A percentile compares a stretch with the other conserved stretches of the same genome.
Evolutionary conservation across 2,329 filamentous ascomycete genomes (phyloP).

Genomic region (Fusarium verticillioides): DNA sequence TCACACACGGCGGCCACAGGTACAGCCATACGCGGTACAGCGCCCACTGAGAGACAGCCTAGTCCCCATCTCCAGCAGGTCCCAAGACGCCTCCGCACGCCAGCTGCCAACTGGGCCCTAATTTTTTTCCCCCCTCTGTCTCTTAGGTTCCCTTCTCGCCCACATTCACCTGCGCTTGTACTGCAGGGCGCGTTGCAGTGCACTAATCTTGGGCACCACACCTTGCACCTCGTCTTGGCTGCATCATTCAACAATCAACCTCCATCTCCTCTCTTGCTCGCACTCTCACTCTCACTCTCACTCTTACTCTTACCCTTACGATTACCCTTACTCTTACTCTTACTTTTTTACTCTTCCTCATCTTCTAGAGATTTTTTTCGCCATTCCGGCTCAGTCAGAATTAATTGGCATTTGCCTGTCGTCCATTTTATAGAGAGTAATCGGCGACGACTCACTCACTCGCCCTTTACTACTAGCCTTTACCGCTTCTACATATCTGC

Average conservation of each 20-base stretch:
- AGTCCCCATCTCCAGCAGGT: conserved; percentile 19
- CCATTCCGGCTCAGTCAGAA: conserved; percentile 11
- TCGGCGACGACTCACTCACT: conserved; percentile 18
- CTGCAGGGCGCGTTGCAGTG: conserved; percentile 4
- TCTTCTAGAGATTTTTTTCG: conserved; percentile 16
- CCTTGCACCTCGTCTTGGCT: conserved; percentile 28
- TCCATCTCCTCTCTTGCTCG: conserved; percentile 4
- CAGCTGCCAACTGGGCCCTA: conserved; percentile 30
- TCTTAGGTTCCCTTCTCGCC: conserved; percentile 1
- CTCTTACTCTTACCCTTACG: background rate
- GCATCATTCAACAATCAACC: conserved; percentile 40
- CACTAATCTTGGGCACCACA: conserved; percentile 21
- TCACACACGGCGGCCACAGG: conserved; percentile 35
- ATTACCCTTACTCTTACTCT: conserved; percentile 1
- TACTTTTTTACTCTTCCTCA: conserved; percentile 5
- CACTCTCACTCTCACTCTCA: conserved; percentile 13
- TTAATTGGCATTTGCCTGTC: conserved; percentile 24
- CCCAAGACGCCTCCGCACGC: conserved; percentile 26
- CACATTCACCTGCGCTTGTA: conserved; percentile 1
- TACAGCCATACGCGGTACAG: conserved; percentile 13
- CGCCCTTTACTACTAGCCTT: conserved; percentile 1
- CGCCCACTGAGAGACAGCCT: conserved; percentile 6
- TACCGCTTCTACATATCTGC: conserved; percentile 31
- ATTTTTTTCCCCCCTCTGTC: background rate
- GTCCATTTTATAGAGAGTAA: conserved; percentile 18